Evolutionary conservation across 495 filamentous ascomycete genomes (phyloP), one percentile per base, ranked within the genome.

Genomic region (Aspergillus panamensis): DNA sequence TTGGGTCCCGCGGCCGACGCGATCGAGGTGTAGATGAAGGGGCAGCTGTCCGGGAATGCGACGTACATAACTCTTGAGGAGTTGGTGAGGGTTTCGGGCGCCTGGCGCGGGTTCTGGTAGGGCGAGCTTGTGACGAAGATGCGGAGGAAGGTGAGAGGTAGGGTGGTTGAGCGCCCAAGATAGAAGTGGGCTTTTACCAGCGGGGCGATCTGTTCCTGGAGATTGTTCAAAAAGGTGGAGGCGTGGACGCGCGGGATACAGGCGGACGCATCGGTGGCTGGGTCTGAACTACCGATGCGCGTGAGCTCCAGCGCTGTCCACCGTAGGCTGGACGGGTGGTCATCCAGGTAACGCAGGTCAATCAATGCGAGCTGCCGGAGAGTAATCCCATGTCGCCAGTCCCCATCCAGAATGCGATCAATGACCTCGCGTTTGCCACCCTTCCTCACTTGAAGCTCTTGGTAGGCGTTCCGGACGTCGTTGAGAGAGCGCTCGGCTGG

Each of bases 181-280:
- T 87, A 85, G 70, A 88, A 92, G 69, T 94, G 90, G 10, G 88
- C 87, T 64, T 91, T 92, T 29, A 91, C 79, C 45, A 93, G 75
- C 3, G 89, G 88, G 1, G 85, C 73, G 14, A 91, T 76, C 60
- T 91, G 84, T 37, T 76, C 70, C 56, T 91, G 85, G n/a, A 96
- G 82, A 52, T 83, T 84, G 43, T 75, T 79, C 2, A 93, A 73
- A 64, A 95, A 95, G 8, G 84, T 87, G 7, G 84, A 79, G 3
- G 87, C 84, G 65, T 94, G 89, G 57, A 93, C 87, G 39, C 85
- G 83, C 8, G 91, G 90, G 21, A 91, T 35, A 65, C 68, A 64
- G 75, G 73, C 13, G 68, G 74, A 55, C 72, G 64, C 55, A 71
- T 80, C 70, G 73, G 76, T 29, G 65, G 25, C 25, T 5, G 61